Conservation (phyloP, 805 yeast genomes). For the Wickerhamomyces ciferrii region DNA sequence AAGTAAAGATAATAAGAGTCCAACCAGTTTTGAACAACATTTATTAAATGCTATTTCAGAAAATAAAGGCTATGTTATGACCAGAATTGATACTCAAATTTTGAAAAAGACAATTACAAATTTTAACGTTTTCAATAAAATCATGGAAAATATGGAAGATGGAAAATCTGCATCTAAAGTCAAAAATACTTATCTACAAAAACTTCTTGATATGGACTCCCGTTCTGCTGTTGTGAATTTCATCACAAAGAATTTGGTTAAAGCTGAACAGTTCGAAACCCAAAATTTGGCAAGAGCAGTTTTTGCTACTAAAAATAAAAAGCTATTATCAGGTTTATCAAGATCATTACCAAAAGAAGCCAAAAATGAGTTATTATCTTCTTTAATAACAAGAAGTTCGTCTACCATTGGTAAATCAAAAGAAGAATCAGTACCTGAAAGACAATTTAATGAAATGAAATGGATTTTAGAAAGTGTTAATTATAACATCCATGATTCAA, state of each 20-base stretch:
- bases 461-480: constrained; percentile 5
- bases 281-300: background rate
- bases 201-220: background rate
- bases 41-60: background rate
- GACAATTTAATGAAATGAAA: background rate
- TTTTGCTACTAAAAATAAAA: background rate
- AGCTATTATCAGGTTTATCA: background rate
- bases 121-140: background rate
- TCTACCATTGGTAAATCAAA: background rate
- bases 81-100: background rate
- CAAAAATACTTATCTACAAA: background rate
- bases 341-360: background rate
- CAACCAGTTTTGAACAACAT: background rate
- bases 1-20: background rate
- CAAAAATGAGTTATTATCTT: background rate
- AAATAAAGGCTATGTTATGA: background rate
- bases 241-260: background rate
- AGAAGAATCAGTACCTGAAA: constrained; percentile 6
- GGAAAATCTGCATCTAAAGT: background rate
- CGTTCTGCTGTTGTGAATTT: background rate
- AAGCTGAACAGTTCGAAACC: background rate
- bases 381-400: background rate
- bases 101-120: background rate
- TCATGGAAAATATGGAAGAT: background rate
- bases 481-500: constrained; percentile 2